phyloP scores from a whole-genome alignment of 768 basidiomycete species.

The Zangia roseola region DNA sequence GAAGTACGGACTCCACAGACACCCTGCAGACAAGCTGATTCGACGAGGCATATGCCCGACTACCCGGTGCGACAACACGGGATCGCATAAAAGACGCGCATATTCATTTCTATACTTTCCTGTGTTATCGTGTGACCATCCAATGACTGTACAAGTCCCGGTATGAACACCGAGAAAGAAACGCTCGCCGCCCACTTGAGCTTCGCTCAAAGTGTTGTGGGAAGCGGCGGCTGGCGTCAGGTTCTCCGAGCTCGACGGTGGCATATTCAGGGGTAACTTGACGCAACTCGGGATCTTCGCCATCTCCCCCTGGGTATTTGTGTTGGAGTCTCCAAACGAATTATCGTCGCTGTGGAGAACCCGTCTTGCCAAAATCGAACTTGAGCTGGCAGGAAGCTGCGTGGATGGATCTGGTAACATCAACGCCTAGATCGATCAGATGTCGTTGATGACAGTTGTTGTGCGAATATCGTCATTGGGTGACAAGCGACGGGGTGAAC shows the following conservation, averaged over 20 bases:
- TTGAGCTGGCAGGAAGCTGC: not conserved
- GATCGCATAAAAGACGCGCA: constrained; percentile 6
- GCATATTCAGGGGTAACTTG: not conserved
- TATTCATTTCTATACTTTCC: not conserved
- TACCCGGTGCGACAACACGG: not conserved
- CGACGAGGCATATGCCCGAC: not conserved
- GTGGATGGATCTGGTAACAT: constrained; percentile 10
- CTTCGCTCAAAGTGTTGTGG: constrained; percentile 10
- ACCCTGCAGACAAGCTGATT: not conserved
- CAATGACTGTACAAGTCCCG: no score
- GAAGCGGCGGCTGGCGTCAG: not conserved
- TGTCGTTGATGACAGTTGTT: not conserved
- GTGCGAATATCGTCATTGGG: not conserved
- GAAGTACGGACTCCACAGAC: no score
- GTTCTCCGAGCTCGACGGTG: constrained; percentile 16
- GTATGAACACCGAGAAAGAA: not conserved
- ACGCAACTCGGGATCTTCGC: not conserved
- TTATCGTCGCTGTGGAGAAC: constrained; percentile 1
- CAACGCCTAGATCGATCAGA: constrained; percentile 6
- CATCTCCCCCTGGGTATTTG: not conserved
- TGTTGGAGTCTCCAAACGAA: constrained; percentile 2
- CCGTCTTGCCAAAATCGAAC: constrained; percentile 4
- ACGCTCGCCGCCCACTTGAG: not conserved
- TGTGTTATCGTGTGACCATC: not conserved
- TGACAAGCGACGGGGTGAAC: not conserved